phyloP scores from a whole-genome alignment of 192 early-diverging fungal species.

The Endogone sp. region DNA sequence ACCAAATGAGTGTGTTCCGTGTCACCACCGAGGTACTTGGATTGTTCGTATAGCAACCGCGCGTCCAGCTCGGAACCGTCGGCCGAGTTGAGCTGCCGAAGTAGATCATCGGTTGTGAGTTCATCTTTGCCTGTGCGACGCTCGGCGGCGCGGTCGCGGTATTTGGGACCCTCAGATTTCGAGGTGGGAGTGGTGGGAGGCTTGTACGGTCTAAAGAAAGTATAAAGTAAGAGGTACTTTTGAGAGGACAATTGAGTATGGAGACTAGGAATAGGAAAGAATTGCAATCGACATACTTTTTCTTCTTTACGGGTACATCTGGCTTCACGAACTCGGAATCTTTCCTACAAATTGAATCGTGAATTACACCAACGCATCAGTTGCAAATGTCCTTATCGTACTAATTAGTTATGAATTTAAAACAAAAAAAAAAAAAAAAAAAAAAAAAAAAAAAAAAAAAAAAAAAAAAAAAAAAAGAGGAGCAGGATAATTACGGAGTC shows the following conservation, averaged over 20 bases:
- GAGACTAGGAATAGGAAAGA: neutral
- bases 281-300: slow-evolving; percentile 28
- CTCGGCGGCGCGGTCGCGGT: slow-evolving; percentile 92
- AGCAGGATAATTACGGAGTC: slow-evolving; percentile 30
- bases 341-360: slow-evolving; percentile 19
- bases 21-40: slow-evolving; percentile 89
- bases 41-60: slow-evolving; percentile 64
- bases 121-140: slow-evolving; percentile 59
- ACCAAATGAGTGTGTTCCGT: slow-evolving; percentile 86
- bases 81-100: slow-evolving; percentile 39
- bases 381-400: no score
- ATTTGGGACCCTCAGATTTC: slow-evolving; percentile 34
- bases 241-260: neutral
- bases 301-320: slow-evolving; percentile 31
- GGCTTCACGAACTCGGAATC: slow-evolving; percentile 39
- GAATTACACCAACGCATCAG: no score
- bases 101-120: slow-evolving; percentile 59
- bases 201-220: neutral
- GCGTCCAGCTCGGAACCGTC: slow-evolving; percentile 38
- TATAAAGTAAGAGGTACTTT: neutral
- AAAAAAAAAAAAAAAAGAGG: no score
- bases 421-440: no score
- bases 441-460: no score
- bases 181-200: slow-evolving; percentile 19
- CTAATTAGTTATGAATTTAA: no score